phyloP scores from a whole-genome alignment of 2,329 filamentous ascomycete genomes.

The Fusarium circinatum region DNA sequence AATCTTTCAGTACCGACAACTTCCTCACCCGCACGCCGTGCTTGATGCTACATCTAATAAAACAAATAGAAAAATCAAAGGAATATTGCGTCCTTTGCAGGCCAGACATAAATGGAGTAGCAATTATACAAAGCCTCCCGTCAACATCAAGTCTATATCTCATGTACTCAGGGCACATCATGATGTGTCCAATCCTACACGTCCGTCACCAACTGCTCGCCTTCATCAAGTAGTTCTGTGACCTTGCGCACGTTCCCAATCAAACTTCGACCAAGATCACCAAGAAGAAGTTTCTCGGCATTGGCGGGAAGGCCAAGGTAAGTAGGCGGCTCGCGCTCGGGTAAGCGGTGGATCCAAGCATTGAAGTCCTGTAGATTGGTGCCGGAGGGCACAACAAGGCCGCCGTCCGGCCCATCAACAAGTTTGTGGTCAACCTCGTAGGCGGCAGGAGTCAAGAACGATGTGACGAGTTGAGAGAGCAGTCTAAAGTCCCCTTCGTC shows the following conservation, averaged over 20 bases:
- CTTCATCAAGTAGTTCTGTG: conserved; percentile 89
- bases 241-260: conserved; percentile 86
- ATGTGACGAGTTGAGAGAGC: conserved; percentile 77
- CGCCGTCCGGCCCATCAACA: conserved; percentile 73
- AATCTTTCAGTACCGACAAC: conserved; percentile 8
- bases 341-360: conserved; percentile 89
- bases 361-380: conserved; percentile 88
- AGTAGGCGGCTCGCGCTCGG: conserved; percentile 94
- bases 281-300: conserved; percentile 92
- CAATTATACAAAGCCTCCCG: neutral
- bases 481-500: conserved; percentile 84
- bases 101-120: conserved; percentile 1
- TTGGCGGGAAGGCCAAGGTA: conserved; percentile 95
- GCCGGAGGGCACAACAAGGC: conserved; percentile 79
- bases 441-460: conserved; percentile 84
- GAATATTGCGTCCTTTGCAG: neutral
- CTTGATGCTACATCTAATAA: conserved; percentile 24
- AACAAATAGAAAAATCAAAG: conserved; percentile 9
- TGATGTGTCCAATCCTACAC: conserved; percentile 38
- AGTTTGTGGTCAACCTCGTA: conserved; percentile 94
- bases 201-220: conserved; percentile 87
- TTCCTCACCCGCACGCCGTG: conserved; percentile 13
- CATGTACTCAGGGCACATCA: neutral
- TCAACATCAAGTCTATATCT: neutral
- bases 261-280: conserved; percentile 87